Base-by-base conservation (phyloP, 495 filamentous ascomycete genomes). In the Aspergillus sclerotioniger region DNA sequence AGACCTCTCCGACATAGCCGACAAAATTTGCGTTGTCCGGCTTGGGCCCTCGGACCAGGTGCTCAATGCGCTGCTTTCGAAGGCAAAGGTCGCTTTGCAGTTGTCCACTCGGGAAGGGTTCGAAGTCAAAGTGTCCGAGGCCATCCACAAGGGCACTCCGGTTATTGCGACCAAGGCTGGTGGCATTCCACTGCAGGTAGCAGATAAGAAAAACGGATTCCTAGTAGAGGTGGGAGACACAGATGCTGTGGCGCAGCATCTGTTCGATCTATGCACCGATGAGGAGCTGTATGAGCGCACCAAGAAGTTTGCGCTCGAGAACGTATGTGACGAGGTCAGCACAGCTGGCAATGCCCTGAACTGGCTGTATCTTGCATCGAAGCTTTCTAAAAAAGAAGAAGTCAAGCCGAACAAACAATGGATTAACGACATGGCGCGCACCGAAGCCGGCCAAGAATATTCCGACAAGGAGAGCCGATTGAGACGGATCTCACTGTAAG, bases 71-170 rank as follows among this genome's bases (percentile, higher is more conserved):
- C 70, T 96, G n/a, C 76, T 96, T 39, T 85, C 87, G 37, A 86
- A 86, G 47, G 85, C 89, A 2, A 83, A 85, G 55, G 80, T 92
- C 19, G 87, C 84, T 0, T 77, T 93, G 37, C 91, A 96, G 70
- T 82, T 96, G 16, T 92, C 89, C 8, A 91, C 85, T 1, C 84
- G 88, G 17, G 91, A 96, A 68, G 91, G 90, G 3, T 96, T 96
- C 63, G 90, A 96, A 68, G 87, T 94, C 54, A 96, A 95, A 72
- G 90, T 96, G 15, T 91, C 88, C 0, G 91, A 96, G 69, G 91
- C 90, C 25, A 78, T 92, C 8, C 90, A 93, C 69, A 91, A 92
- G 61, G 91, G 91, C 20, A 85, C 88, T 10, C 91, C 91, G 2
- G 81, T 92, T 47, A 91, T 96, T 53, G 90, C 89, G 6, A 90